These are phyloP conservation scores for Penicillium taxi DNA, from an alignment of 495 filamentous ascomycete species.

Conservation along the genomic window DNA sequence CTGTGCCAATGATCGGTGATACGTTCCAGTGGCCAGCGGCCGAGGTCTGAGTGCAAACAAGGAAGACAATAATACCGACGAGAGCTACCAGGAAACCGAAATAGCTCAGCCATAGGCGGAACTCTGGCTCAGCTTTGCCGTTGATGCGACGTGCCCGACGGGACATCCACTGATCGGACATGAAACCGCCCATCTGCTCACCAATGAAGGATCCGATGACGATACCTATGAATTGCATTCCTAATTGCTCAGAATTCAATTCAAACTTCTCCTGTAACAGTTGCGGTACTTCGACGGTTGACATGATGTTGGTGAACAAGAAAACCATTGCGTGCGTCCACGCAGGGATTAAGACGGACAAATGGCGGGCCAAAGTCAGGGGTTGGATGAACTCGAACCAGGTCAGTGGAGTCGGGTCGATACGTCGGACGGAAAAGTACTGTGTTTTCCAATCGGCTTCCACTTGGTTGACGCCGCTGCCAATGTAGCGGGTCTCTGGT, in stretches of 20 bases:
- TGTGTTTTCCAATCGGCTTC: constrained; percentile 15
- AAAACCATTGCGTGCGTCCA: constrained; percentile 48
- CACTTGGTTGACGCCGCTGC: constrained; percentile 2
- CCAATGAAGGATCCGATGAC: constrained; percentile 51
- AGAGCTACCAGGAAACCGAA: not conserved
- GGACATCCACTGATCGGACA: constrained; percentile 49
- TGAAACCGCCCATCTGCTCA: constrained; percentile 46
- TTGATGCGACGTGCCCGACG: constrained; percentile 30
- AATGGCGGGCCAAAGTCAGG: constrained; percentile 27
- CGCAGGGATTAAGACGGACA: constrained; percentile 41
- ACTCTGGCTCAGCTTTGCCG: constrained; percentile 2
- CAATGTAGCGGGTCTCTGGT: constrained; percentile 47
- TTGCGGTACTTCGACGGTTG: constrained; percentile 48
- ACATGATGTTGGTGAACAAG: constrained; percentile 38
- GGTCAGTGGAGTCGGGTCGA: constrained; percentile 41
- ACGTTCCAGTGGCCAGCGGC: constrained; percentile 33
- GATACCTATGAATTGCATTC: constrained; percentile 45
- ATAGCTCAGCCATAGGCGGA: not conserved
- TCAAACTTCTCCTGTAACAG: constrained; percentile 42
- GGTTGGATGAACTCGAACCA: constrained; percentile 43
- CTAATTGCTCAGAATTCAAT: constrained; percentile 46
- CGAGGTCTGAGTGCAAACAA: not conserved
- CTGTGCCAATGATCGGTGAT: constrained; percentile 43
- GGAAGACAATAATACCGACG: not conserved
- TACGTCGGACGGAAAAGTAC: constrained; percentile 37